Base-by-base conservation (phyloP, 164 flowering plant genomes). In the Annona cherimola region DNA sequence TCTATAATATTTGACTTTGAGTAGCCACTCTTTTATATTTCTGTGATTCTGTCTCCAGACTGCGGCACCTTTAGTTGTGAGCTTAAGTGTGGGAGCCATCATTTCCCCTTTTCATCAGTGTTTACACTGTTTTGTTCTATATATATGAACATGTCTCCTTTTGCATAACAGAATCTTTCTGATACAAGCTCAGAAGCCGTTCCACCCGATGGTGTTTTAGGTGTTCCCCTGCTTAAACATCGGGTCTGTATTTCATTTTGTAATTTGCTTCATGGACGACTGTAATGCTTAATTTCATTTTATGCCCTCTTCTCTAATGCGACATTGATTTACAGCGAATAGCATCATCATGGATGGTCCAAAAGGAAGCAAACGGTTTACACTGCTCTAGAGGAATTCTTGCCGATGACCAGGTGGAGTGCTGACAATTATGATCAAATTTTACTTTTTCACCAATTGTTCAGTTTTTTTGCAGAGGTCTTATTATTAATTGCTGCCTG, bases 341-440 rank as follows among this genome's bases (percentile, higher is more conserved):
- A 82, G 99, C 98, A 68, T 81, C 93, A 80, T 87, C 88, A 64
- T 96, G 99, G 99, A 92, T 92, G 97, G 83, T 86, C 71, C 89
- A 88, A 74, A 92, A 89, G 83, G 99, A 96, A 84, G 86, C 86
- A 9, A 79, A 69, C 73, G 84, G 90, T 76, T 46, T 77, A 42
- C 87, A 81, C 71, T 96, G 98, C 77, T 79, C 84, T 75, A 98
- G 99, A 72, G 99, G 99, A 71, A 88, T 96, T 74, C 81, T 96
- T 64, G 99, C 99, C 43, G 99, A 96, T 86, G 99, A 96, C 79
- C 99, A 96, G 99, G 99, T 93, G 67, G 65, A 65, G 67, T 62
- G 35, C 35, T 26, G 63, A 42, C n/a, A 57, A 4, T 57, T 46
- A 35, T 12, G 41, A 65, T 75, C 55, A 16, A 70, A 46, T 78